Percentiles rank a stretch among this genome's conserved stretches.
phyloP scores from a whole-genome alignment of 78 protist genomes.

The Creolimax fragrantissima region DNA sequence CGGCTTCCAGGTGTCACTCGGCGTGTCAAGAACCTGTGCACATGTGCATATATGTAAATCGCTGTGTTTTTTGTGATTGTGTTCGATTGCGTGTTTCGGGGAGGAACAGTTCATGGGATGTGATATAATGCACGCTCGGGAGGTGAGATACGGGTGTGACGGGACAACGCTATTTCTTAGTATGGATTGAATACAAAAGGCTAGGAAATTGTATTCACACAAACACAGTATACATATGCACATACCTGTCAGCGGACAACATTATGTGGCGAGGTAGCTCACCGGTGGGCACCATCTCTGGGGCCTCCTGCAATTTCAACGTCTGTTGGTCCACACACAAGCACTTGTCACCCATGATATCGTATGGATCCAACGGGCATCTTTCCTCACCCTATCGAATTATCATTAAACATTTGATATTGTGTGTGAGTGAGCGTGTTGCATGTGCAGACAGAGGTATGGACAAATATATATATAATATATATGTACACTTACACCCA shows the following conservation, averaged over 20 bases:
- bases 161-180: too few relatives aligned
- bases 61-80: too few relatives aligned
- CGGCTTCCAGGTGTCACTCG: conserved; percentile 82
- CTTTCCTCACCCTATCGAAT: conserved; percentile 11
- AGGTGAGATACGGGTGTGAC: too few relatives aligned
- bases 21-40: conserved; percentile 49
- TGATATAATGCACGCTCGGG: too few relatives aligned
- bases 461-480: too few relatives aligned
- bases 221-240: neutral
- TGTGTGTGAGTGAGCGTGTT: neutral
- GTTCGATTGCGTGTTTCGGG: too few relatives aligned
- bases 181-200: too few relatives aligned
- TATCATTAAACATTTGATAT: neutral
- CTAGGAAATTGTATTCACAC: too few relatives aligned
- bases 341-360: conserved; percentile 60
- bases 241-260: conserved; percentile 62
- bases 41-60: neutral
- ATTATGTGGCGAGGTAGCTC: conserved; percentile 94
- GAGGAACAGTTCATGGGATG: too few relatives aligned
- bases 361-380: conserved; percentile 41
- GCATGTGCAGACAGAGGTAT: neutral
- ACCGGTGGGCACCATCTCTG: conserved; percentile 95
- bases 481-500: too few relatives aligned
- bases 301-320: conserved; percentile 93
- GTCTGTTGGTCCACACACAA: conserved; percentile 69